phyloP scores from a whole-genome alignment of 331 rosid species.

The Prunus yedoensis region DNA sequence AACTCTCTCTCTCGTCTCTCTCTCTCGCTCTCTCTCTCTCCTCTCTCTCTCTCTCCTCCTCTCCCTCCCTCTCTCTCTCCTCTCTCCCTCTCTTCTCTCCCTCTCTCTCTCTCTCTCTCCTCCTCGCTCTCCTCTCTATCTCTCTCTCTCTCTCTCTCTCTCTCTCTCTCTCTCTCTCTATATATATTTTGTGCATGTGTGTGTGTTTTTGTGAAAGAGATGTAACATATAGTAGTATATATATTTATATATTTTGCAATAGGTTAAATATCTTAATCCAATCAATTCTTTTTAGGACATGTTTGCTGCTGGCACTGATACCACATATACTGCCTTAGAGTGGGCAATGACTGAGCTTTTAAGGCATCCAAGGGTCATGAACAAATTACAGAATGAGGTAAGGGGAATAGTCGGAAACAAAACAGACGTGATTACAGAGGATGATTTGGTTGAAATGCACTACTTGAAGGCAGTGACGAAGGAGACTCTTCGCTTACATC shows the following conservation, averaged over 20 bases:
- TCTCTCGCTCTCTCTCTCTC: neutral
- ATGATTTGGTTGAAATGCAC: constrained; percentile 24
- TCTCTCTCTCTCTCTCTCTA: neutral
- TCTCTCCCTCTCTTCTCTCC: neutral
- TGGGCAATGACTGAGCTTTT: constrained; percentile 35
- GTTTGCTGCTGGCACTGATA: constrained; percentile 21
- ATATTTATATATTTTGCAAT: too few species aligned
- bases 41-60: too few species aligned
- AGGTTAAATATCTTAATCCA: neutral
- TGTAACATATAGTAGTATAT: too few species aligned
- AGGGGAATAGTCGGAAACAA: neutral
- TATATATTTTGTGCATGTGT: too few species aligned
- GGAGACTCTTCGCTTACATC: constrained; percentile 31
- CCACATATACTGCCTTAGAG: constrained; percentile 8
- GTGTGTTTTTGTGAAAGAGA: too few species aligned
- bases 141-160: neutral
- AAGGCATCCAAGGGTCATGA: neutral
- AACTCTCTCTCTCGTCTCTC: neutral
- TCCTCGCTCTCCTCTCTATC: neutral
- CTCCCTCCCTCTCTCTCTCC: neutral
- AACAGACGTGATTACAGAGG: constrained; percentile 20
- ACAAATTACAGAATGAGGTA: neutral
- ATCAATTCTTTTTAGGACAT: neutral
- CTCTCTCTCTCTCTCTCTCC: neutral
- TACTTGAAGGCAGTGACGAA: constrained; percentile 42